Evolutionary conservation across 176 grass and related monocot species (phyloP).

Genomic region (Aegilops bicornis): DNA sequence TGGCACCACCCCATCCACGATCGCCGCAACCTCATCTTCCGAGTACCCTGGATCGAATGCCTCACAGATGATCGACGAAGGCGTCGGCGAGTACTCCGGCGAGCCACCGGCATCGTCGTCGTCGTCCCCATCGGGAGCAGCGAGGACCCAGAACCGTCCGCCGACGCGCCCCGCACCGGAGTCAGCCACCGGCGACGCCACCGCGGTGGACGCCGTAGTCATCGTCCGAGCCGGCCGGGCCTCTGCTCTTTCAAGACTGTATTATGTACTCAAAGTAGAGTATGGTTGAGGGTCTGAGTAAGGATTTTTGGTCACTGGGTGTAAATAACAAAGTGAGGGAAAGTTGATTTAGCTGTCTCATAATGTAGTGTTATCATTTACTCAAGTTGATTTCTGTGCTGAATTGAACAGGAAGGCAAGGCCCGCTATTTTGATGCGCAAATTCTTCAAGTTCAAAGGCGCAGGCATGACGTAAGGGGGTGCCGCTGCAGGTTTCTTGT

Average conservation of each 20-base stretch:
- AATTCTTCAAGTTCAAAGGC: slow-evolving; percentile 77
- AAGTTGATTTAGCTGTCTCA: background rate
- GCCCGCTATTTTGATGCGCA: slow-evolving; percentile 75
- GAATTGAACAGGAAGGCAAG: slow-evolving; percentile 65
- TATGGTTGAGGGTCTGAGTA: background rate
- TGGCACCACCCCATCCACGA: no score
- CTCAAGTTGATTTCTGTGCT: background rate
- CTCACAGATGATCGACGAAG: no score
- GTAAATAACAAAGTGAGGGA: background rate
- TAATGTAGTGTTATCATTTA: background rate
- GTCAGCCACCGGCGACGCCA: no score
- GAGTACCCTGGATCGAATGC: no score
- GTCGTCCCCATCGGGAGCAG: no score
- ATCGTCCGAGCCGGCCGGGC: no score
- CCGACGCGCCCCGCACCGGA: no score
- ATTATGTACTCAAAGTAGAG: background rate
- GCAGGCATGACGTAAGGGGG: slow-evolving; percentile 74
- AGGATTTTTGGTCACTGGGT: background rate
- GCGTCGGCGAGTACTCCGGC: no score
- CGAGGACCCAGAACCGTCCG: no score
- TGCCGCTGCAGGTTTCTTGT: slow-evolving; percentile 85
- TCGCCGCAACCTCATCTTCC: no score
- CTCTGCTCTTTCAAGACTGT: background rate
- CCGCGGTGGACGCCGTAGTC: no score
- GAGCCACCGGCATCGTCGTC: no score